phyloP scores from a whole-genome alignment of 1,139 yeast genomes.

The Saccharomycopsis phalli region DNA sequence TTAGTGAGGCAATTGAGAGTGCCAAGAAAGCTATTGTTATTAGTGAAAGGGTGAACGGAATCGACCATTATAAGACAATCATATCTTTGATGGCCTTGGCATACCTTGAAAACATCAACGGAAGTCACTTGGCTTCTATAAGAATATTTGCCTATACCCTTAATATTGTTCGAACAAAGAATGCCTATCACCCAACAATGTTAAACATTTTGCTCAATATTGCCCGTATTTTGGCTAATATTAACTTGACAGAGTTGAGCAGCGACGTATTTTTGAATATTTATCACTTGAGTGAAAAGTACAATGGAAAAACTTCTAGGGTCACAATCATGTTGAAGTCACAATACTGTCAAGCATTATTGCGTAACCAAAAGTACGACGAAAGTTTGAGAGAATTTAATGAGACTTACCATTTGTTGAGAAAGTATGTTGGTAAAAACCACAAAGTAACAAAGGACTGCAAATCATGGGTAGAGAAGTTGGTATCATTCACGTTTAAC shows the following conservation, averaged over 20 bases:
- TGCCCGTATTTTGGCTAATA: constrained; percentile 41
- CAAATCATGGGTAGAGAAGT: constrained; percentile 49
- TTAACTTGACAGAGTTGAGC: constrained; percentile 2
- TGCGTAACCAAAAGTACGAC: constrained; percentile 43
- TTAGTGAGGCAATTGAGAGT: constrained; percentile 53
- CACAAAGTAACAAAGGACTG: constrained; percentile 57
- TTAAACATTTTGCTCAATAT: constrained; percentile 59
- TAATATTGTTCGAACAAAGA: constrained; percentile 33
- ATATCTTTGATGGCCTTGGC: constrained; percentile 71
- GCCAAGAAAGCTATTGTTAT: constrained; percentile 66
- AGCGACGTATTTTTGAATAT: constrained; percentile 37
- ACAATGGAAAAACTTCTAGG: constrained; percentile 51
- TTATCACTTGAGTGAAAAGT: constrained; percentile 35
- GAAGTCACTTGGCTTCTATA: constrained; percentile 53
- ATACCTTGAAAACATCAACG: constrained; percentile 54
- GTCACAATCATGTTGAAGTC: constrained; percentile 51
- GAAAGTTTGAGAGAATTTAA: constrained; percentile 48
- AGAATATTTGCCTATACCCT: constrained; percentile 55
- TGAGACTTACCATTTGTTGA: constrained; percentile 45
- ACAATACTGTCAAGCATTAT: constrained; percentile 59
- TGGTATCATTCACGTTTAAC: constrained; percentile 19
- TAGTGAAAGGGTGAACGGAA: constrained; percentile 72
- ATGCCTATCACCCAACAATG: constrained; percentile 54
- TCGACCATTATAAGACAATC: constrained; percentile 70
- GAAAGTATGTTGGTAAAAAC: constrained; percentile 50